These are phyloP conservation scores for Fusarium sp. DNA, from an alignment of 2,329 filamentous ascomycete species.

Conservation along the genomic window DNA sequence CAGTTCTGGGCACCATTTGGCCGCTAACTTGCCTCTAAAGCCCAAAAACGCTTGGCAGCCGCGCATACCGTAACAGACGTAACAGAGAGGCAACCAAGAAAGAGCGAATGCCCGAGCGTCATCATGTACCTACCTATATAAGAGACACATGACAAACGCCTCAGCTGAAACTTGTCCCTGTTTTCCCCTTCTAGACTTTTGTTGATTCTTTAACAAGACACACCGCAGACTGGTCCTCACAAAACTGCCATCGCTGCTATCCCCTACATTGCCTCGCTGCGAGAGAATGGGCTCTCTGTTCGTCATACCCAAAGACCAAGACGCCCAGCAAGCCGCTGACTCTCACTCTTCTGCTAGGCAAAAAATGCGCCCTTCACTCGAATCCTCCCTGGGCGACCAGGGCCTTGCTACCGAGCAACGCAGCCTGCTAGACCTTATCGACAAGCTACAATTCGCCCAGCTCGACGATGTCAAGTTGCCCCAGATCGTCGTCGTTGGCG, in stretches of 20 bases:
- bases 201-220: constrained; percentile 10
- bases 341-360: constrained; percentile 42
- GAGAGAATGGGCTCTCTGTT: constrained; percentile 46
- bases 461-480: constrained; percentile 65
- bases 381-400: constrained; percentile 60
- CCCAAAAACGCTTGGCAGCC: constrained; percentile 35
- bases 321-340: constrained; percentile 34
- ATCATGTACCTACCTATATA: constrained; percentile 21
- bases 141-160: constrained; percentile 36
- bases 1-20: constrained; percentile 18
- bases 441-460: constrained; percentile 64
- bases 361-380: constrained; percentile 56
- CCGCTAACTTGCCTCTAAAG: constrained; percentile 20
- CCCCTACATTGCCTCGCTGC: constrained; percentile 10
- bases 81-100: constrained; percentile 39
- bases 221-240: neutral
- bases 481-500: constrained; percentile 72
- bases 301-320: constrained; percentile 38
- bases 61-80: constrained; percentile 34
- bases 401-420: constrained; percentile 66
- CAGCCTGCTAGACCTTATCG: constrained; percentile 66
- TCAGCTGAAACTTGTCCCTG: constrained; percentile 7
- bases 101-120: constrained; percentile 38
- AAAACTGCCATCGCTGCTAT: constrained; percentile 1
- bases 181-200: constrained; percentile 1